Percentiles rank a stretch among this genome's conserved stretches.
phyloP scores from a whole-genome alignment of 306 rosid genomes.

The Luffa aegyptiaca region DNA sequence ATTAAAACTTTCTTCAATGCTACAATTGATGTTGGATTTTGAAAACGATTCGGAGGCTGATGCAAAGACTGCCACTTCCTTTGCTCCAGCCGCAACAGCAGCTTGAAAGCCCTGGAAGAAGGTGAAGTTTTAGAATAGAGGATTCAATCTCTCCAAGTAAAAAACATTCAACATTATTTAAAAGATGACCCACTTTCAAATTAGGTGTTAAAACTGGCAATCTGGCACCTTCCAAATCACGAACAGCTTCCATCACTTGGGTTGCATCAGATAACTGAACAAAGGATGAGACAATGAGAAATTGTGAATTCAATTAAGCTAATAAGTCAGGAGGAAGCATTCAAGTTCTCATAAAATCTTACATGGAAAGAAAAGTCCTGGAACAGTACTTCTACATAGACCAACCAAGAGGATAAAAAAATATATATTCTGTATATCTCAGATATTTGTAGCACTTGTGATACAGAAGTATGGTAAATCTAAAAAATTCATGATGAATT shows the following conservation, averaged over 20 bases:
- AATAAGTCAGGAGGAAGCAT: not conserved
- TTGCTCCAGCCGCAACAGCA: conserved; percentile 82
- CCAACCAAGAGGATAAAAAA: not conserved
- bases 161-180: not conserved
- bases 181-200: conserved; percentile 40
- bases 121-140: conserved; percentile 13
- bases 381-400: not conserved
- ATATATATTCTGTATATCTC: not conserved
- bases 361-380: not conserved
- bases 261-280: conserved; percentile 75
- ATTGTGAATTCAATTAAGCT: not conserved
- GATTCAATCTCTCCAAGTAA: not conserved
- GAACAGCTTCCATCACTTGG: conserved; percentile 69
- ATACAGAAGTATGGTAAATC: not conserved
- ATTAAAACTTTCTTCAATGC: conserved; percentile 68
- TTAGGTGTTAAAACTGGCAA: conserved; percentile 87
- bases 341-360: not conserved
- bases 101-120: conserved; percentile 70
- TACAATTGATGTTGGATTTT: conserved; percentile 77
- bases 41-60: conserved; percentile 93
- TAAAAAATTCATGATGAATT: not conserved
- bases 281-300: not conserved
- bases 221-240: conserved; percentile 41
- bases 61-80: conserved; percentile 79
- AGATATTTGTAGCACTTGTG: not conserved